Evolutionary conservation across 2,329 filamentous ascomycete genomes (phyloP), one percentile per base, ranked within the genome.

Genomic region (Diaporthe eres): DNA sequence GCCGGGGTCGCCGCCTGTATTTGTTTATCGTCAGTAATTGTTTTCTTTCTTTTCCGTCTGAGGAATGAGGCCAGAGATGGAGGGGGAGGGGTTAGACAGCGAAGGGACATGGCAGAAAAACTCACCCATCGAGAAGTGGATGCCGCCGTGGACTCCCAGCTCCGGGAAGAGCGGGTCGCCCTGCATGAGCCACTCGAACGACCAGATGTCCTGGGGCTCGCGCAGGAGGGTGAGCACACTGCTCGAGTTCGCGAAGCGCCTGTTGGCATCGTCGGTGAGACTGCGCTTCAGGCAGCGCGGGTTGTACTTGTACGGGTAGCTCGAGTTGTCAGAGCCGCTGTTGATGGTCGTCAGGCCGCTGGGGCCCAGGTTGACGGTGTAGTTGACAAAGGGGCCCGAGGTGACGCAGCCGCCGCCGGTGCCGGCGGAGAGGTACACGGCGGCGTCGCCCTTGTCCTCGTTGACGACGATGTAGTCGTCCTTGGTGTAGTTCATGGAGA

Each of bases 381-480:
- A 80, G 80, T 86, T 83, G 75, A 81, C 80, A 17, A 89, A 84
- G 1, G 88, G 88, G 0, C 88, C 88, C 13, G 81, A 82, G 8
- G 81, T 83, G 2, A 91, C 82, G 78, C 89, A 91, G 12, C 89
- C 89, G 58, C 89, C 89, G 31, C 89, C 89, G 1, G 10, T 55
- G 4, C 83, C 84, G 17, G 86, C 88, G 0, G 87, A 78, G 37
- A 82, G 80, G 72, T 74, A 60, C 10, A 74, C 53, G n/a, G 51
- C 37, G 49, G 47, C 61, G 17, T 39, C 25, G 34, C 37, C 61
- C 22, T 12, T 1, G 13, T 57, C 13, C 37, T 31, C 72, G 47
- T 67, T 68, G 34, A 87, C 80, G 31, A 81, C 80, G 74, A 86
- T 82, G 37, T 70, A 63, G 19, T 74, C 65, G 82, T 79, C 10